Evolutionary conservation across 164 flowering plant species (phyloP).

Genomic region (Sedum album): DNA sequence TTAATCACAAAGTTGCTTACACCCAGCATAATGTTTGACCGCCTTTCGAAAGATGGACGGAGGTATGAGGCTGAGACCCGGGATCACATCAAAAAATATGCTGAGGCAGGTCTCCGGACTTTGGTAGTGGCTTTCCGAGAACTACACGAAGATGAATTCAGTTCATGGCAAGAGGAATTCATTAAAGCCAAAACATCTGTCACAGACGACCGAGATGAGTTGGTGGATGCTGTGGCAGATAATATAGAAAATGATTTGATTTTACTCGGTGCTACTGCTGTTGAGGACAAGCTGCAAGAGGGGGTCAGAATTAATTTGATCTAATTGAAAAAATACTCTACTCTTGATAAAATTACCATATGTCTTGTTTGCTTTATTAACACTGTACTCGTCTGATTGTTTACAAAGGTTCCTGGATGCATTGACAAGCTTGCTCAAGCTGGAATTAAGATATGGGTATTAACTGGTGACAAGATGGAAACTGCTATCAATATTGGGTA

Average conservation of each 20-base stretch:
- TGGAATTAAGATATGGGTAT: constrained; percentile 91
- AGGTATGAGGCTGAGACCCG: constrained; percentile 59
- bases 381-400: too few species aligned
- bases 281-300: too few species aligned
- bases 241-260: constrained; percentile 68
- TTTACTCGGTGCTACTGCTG: too few species aligned
- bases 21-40: constrained; percentile 88
- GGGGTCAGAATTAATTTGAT: too few species aligned
- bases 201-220: constrained; percentile 55
- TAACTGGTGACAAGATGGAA: constrained; percentile 98
- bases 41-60: constrained; percentile 56
- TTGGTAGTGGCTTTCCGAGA: constrained; percentile 80
- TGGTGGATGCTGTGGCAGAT: constrained; percentile 63
- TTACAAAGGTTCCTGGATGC: constrained; percentile 97
- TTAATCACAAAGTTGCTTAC: neutral
- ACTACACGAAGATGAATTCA: constrained; percentile 59
- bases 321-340: too few species aligned
- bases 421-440: constrained; percentile 96
- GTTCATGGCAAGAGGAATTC: constrained; percentile 42
- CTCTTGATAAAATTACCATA: constrained; percentile 69
- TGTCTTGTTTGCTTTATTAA: constrained; percentile 14
- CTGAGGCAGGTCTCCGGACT: constrained; percentile 93
- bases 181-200: constrained; percentile 67
- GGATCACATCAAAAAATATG: constrained; percentile 72
- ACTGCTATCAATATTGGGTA: constrained; percentile 99